Conservation (phyloP, 495 filamentous ascomycete genomes). For the Extremus antarcticus region DNA sequence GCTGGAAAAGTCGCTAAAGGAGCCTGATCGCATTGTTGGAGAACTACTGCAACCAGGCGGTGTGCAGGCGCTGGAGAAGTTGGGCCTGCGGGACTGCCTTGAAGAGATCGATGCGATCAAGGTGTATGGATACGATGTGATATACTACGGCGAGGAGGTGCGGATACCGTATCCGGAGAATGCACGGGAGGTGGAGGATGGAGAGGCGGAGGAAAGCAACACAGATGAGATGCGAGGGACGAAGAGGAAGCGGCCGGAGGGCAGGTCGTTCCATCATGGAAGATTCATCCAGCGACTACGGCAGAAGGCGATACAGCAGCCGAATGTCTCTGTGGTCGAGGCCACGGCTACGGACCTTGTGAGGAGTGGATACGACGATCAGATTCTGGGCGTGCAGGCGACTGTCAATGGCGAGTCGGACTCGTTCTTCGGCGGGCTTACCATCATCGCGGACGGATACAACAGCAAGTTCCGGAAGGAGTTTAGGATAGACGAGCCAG, state of each 20-base stretch:
- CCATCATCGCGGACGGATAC: constrained; percentile 87
- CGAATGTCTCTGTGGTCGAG: constrained; percentile 41
- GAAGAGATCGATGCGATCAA: constrained; percentile 80
- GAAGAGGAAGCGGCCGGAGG: constrained; percentile 29
- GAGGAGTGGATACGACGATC: constrained; percentile 29
- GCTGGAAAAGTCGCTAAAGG: constrained; percentile 77
- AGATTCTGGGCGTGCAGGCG: constrained; percentile 64
- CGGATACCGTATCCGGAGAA: constrained; percentile 56
- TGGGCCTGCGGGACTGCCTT: constrained; percentile 72
- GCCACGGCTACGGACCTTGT: constrained; percentile 38
- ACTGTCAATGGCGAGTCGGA: constrained; percentile 51
- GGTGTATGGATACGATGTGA: constrained; percentile 75
- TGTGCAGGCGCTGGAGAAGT: constrained; percentile 62
- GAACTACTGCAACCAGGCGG: constrained; percentile 92
- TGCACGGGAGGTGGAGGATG: constrained; percentile 6
- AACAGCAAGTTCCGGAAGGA: constrained; percentile 84
- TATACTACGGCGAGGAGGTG: constrained; percentile 72
- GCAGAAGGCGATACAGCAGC: constrained; percentile 23
- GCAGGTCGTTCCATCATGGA: constrained; percentile 37
- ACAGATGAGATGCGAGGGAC: constrained; percentile 15
- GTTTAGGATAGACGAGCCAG: constrained; percentile 55
- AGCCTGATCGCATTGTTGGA: constrained; percentile 93
- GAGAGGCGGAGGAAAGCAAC: neutral
- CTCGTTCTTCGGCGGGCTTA: constrained; percentile 72
- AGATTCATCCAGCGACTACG: constrained; percentile 34